Conservation (phyloP, 257 asterid genomes). For the Euphrasia confusa region DNA sequence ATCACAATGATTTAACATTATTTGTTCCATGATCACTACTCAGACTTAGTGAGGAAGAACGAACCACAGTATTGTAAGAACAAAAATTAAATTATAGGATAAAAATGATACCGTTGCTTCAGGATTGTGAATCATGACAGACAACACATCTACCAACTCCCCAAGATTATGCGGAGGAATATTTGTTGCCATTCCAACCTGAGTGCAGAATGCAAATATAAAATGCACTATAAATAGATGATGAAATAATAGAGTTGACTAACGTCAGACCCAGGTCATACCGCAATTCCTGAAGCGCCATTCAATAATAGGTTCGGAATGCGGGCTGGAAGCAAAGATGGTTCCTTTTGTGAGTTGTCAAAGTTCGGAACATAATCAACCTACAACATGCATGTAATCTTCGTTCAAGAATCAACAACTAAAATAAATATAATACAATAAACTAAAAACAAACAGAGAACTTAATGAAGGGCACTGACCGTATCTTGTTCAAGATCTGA, state of each 20-base stretch:
- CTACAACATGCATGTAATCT: constrained; percentile 39
- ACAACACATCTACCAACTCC: constrained; percentile 92
- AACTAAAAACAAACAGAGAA: constrained; percentile 9
- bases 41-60: background rate
- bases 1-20: constrained; percentile 7
- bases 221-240: background rate
- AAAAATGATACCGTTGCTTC: constrained; percentile 74
- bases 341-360: constrained; percentile 94
- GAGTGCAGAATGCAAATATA: constrained; percentile 25
- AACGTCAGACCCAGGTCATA: constrained; percentile 31
- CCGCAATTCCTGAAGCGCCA: constrained; percentile 99
- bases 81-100: constrained; percentile 8
- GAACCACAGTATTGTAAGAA: constrained; percentile 15
- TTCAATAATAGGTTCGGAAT: constrained; percentile 78
- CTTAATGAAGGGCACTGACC: constrained; percentile 37
- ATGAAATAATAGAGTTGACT: constrained; percentile 11
- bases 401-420: constrained; percentile 24
- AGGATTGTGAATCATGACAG: constrained; percentile 85
- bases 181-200: constrained; percentile 99
- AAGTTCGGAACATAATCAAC: constrained; percentile 96
- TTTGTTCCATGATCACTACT: background rate
- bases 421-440: constrained; percentile 7
- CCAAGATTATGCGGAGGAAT: constrained; percentile 99
- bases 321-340: constrained; percentile 97
- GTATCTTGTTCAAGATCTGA: constrained; percentile 89